Evolutionary conservation across 257 asterid genomes (phyloP).

Genomic region (Lycium barbarum): DNA sequence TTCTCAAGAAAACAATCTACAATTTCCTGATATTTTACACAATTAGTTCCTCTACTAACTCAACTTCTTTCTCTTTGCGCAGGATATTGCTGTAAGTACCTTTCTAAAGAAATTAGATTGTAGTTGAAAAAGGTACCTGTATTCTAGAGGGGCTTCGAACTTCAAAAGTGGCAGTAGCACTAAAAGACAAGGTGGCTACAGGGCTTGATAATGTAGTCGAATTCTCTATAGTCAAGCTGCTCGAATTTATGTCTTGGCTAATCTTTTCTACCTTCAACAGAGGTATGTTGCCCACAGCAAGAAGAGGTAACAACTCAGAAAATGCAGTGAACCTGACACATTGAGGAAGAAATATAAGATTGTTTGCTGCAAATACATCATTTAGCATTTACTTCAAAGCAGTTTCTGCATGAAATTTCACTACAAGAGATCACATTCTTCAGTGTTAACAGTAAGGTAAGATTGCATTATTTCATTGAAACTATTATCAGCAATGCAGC

Average conservation of each 20-base stretch:
- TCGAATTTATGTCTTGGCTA: constrained; percentile 68
- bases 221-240: constrained; percentile 72
- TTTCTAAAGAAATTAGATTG: constrained; percentile 15
- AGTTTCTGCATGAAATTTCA: not conserved
- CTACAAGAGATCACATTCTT: not conserved
- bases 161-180: constrained; percentile 89
- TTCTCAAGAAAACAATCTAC: not conserved
- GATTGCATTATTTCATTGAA: not conserved
- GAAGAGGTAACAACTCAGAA: constrained; percentile 93
- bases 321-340: constrained; percentile 87
- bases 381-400: not conserved
- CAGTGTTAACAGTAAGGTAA: not conserved
- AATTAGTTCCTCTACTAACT: not conserved
- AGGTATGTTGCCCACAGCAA: constrained; percentile 79
- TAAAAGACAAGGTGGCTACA: constrained; percentile 64
- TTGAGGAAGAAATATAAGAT: constrained; percentile 33
- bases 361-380: constrained; percentile 13
- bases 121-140: constrained; percentile 52
- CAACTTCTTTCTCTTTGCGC: not conserved
- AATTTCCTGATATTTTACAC: not conserved
- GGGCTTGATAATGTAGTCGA: constrained; percentile 71
- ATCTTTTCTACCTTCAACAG: constrained; percentile 85
- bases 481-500: not conserved
- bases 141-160: constrained; percentile 86
- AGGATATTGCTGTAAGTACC: not conserved